Evolutionary conservation across 129 eudicot species (phyloP), one percentile per base, ranked within the genome.

Genomic region (Flaveria robusta): DNA sequence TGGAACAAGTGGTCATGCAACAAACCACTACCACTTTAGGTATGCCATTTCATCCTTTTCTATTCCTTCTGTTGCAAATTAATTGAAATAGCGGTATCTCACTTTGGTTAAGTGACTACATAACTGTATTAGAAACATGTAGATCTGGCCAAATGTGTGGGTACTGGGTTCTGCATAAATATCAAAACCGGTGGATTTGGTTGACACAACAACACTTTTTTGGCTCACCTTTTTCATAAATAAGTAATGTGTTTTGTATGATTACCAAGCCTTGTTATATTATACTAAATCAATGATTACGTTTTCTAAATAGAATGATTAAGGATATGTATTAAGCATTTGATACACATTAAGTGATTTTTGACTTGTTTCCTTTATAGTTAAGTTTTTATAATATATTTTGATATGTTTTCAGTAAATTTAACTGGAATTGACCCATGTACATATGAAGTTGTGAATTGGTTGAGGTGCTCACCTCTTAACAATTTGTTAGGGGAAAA

Each of bases 1-100:
- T 83, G 9, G 59, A 77, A 54, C 83, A 87, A 27, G 80, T 90
- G 55, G 86, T 87, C 64, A 29, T 81, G 70, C 71, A 20, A 62
- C 92, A 87, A 41, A 60, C 90, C n/a, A 64, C 83, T 75, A 60
- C 90, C n/a, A 64, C 84, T 75, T 29, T 77, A 74, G 90, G 96
- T 90, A 87, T 80, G 81, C 31, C 20, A 19, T 20, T 60, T 65
- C 49, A 67, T 64, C 43, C 43, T 31, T 68, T 46, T 41, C n/a
- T 23, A 37, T 77, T 24, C 46, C 37, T 14, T 71, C 29, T 18
- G 18, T 49, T 71, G 66, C 66, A 13, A 70, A 46, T 55, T 45
- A 31, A 50, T 29, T 70, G 73, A 20, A 64, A 54, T 55, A 42
- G 26, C 18, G 49, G 3, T 37, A 39, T 41, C 50, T 66, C 9